Percentiles rank a stretch among this genome's conserved stretches.
These are phyloP conservation scores for Acorus gramineus DNA, from an alignment of 106 monocot species.

Conservation along the genomic window DNA sequence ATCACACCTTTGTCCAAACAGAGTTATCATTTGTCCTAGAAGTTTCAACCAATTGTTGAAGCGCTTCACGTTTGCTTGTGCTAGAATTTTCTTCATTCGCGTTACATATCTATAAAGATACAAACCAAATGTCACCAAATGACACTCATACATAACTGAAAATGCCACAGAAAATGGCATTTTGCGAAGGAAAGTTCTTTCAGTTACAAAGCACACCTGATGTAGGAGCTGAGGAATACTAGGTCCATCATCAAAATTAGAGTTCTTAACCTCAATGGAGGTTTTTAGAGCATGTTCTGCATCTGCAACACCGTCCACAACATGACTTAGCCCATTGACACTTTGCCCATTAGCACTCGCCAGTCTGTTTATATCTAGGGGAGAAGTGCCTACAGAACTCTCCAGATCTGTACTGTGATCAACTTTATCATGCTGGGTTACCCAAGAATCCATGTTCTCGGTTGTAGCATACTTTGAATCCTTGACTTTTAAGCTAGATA, in stretches of 20 bases:
- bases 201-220: slow-evolving; percentile 26
- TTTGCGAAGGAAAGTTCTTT: not conserved
- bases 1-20: slow-evolving; percentile 81
- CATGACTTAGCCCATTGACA: slow-evolving; percentile 11
- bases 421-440: slow-evolving; percentile 26
- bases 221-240: slow-evolving; percentile 95
- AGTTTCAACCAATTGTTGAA: slow-evolving; percentile 59
- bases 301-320: slow-evolving; percentile 28
- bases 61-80: slow-evolving; percentile 51
- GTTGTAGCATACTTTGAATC: slow-evolving; percentile 18
- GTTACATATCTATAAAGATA: slow-evolving; percentile 51
- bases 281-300: slow-evolving; percentile 25
- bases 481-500: slow-evolving; percentile 15
- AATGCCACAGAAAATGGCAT: not conserved
- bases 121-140: not conserved
- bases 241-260: slow-evolving; percentile 32
- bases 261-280: slow-evolving; percentile 22
- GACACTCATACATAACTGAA: not conserved
- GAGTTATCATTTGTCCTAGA: slow-evolving; percentile 64
- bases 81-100: slow-evolving; percentile 42
- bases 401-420: slow-evolving; percentile 33
- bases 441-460: slow-evolving; percentile 23
- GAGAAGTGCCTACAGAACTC: slow-evolving; percentile 38
- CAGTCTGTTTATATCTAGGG: slow-evolving; percentile 37
- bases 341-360: slow-evolving; percentile 33